Percentiles rank a stretch among this genome's conserved stretches.
Evolutionary conservation across 2,329 filamentous ascomycete species (phyloP).

Genomic region (Pezicula neosporulosa): DNA sequence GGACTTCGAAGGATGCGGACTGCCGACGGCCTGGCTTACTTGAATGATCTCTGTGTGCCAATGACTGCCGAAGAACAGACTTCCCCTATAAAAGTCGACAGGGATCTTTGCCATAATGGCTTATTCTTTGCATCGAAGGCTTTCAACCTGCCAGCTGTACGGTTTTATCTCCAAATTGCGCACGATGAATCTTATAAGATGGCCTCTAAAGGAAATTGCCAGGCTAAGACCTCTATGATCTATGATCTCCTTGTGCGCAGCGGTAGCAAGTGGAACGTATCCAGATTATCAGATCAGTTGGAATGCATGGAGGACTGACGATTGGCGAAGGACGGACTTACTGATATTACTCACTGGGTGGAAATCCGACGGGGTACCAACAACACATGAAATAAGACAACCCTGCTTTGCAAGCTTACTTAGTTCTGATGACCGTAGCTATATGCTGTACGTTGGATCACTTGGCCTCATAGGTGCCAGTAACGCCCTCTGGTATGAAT

Average conservation of each 20-base stretch:
- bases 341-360: constrained; percentile 5
- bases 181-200: constrained; percentile 1
- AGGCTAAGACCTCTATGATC: neutral
- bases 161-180: constrained; percentile 12
- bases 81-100: constrained; percentile 1
- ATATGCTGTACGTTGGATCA: neutral
- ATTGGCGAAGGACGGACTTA: neutral
- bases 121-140: constrained; percentile 14
- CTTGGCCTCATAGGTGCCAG: neutral
- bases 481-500: neutral
- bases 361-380: constrained; percentile 2
- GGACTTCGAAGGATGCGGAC: no score
- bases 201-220: neutral
- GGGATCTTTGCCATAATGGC: constrained; percentile 7
- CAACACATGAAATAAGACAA: neutral
- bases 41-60: constrained; percentile 15
- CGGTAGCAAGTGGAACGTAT: no score
- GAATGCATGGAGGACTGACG: neutral
- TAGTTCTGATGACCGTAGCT: neutral
- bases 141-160: constrained; percentile 6
- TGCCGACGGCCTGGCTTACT: constrained; percentile 1
- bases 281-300: neutral
- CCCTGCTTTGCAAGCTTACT: constrained; percentile 2
- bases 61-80: constrained; percentile 7
- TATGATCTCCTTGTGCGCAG: neutral